phyloP scores from a whole-genome alignment of 1,139 yeast species.

The Kodamaea anthophila region DNA sequence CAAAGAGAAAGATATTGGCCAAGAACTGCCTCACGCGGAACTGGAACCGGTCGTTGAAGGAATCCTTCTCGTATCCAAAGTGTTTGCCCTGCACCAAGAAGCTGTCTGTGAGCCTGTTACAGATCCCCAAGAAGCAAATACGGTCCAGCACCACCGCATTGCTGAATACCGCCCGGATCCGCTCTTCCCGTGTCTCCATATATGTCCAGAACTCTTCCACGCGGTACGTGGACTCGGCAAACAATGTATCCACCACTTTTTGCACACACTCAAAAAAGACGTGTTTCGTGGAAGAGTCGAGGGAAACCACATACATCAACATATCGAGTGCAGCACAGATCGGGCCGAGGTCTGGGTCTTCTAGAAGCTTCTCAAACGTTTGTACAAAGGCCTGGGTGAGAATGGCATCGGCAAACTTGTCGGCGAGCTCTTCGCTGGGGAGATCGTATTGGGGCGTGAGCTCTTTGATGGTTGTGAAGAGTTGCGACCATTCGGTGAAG shows the following conservation, averaged over 20 bases:
- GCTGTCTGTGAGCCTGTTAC: constrained; percentile 35
- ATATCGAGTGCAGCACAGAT: constrained; percentile 21
- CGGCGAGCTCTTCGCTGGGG: too few relatives aligned
- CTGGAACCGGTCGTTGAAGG: constrained; percentile 34
- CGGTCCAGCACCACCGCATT: constrained; percentile 28
- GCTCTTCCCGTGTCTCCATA: constrained; percentile 26
- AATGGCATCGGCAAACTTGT: too few relatives aligned
- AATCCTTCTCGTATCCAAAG: constrained; percentile 32
- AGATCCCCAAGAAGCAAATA: constrained; percentile 34
- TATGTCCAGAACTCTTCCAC: constrained; percentile 32
- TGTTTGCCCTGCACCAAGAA: constrained; percentile 17
- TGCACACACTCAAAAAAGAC: constrained; percentile 20
- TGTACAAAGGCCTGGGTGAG: too few relatives aligned
- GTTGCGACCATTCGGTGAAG: too few relatives aligned
- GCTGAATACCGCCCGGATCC: constrained; percentile 23
- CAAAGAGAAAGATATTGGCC: constrained; percentile 30
- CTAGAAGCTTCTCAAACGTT: too few relatives aligned
- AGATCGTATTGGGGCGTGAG: too few relatives aligned
- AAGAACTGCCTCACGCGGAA: constrained; percentile 32
- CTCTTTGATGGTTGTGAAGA: too few relatives aligned
- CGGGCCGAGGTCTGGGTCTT: too few relatives aligned
- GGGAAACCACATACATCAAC: constrained; percentile 14
- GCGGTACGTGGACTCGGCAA: constrained; percentile 16
- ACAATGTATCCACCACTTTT: constrained; percentile 17
- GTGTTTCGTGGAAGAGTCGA: constrained; percentile 15